phyloP scores from a whole-genome alignment of 805 yeast species.

The Saturnispora silvae region DNA sequence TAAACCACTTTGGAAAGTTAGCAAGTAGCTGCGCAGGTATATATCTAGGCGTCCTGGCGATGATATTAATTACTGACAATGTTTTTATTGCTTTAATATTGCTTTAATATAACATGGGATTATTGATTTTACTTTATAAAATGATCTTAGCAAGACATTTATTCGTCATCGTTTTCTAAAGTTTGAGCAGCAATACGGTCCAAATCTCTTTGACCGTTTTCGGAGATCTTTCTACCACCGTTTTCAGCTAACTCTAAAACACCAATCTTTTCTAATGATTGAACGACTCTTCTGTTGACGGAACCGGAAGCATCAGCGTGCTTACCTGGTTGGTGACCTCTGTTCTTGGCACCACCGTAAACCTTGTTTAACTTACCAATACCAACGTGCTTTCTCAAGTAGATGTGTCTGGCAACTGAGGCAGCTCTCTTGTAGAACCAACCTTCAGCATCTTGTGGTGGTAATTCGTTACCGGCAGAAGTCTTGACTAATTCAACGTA shows the following conservation, averaged over 20 bases:
- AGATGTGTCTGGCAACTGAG: slow-evolving; percentile 99
- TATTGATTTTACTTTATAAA: slow-evolving; percentile 1
- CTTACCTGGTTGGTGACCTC: slow-evolving; percentile 97
- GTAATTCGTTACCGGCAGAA: slow-evolving; percentile 96
- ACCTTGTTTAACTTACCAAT: slow-evolving; percentile 97
- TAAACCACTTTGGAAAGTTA: too few species aligned
- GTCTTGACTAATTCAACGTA: slow-evolving; percentile 99
- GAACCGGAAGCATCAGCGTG: slow-evolving; percentile 99
- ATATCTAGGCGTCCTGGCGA: too few species aligned
- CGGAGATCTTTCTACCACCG: slow-evolving; percentile 99
- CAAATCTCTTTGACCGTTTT: slow-evolving; percentile 99
- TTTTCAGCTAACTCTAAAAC: slow-evolving; percentile 91
- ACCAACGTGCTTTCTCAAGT: slow-evolving; percentile 99
- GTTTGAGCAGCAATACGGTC: slow-evolving; percentile 99
- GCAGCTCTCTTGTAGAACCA: slow-evolving; percentile 99
- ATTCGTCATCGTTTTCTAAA: slow-evolving; percentile 62
- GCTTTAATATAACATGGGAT: not conserved
- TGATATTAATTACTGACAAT: too few species aligned
- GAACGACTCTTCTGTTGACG: slow-evolving; percentile 96
- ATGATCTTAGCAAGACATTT: slow-evolving; percentile 10
- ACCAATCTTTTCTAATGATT: slow-evolving; percentile 97
- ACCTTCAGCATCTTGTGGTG: slow-evolving; percentile 99
- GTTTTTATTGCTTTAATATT: not conserved
- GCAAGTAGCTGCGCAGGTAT: too few species aligned
- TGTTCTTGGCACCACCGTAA: slow-evolving; percentile 98